Conservation (phyloP, 805 yeast genomes). For the Saccharomycopsis sp. region DNA sequence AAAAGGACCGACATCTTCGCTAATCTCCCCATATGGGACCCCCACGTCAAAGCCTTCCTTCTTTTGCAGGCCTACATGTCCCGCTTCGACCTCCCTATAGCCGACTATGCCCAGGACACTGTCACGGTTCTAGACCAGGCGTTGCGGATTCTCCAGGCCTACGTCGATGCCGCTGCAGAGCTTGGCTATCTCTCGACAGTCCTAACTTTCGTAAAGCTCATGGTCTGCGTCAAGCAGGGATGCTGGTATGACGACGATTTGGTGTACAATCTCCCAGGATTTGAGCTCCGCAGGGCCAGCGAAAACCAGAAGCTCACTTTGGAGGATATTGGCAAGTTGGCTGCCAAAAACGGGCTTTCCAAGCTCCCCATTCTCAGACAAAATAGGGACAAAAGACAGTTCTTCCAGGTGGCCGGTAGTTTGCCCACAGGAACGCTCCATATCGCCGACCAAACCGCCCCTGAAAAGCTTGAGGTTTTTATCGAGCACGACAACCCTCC, state of each 20-base stretch:
- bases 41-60: slow-evolving; percentile 72
- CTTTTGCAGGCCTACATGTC: slow-evolving; percentile 68
- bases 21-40: slow-evolving; percentile 72
- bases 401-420: slow-evolving; percentile 44
- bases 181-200: slow-evolving; percentile 64
- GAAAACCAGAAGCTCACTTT: slow-evolving; percentile 24
- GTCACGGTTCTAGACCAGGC: slow-evolving; percentile 90
- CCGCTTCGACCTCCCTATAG: slow-evolving; percentile 77
- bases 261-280: slow-evolving; percentile 33
- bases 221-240: slow-evolving; percentile 87
- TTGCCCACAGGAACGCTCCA: slow-evolving; percentile 55
- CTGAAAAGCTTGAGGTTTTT: slow-evolving; percentile 35
- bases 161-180: slow-evolving; percentile 84
- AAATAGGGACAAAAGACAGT: slow-evolving; percentile 37
- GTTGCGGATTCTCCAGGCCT: slow-evolving; percentile 88
- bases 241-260: slow-evolving; percentile 80
- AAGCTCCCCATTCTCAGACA: slow-evolving; percentile 10
- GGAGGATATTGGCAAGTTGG: slow-evolving; percentile 38
- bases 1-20: slow-evolving; percentile 42
- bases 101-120: slow-evolving; percentile 92
- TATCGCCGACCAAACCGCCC: slow-evolving; percentile 32
- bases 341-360: slow-evolving; percentile 26
- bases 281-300: slow-evolving; percentile 1
- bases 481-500: slow-evolving; percentile 47
- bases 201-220: slow-evolving; percentile 51